Evolutionary conservation across 176 grass and related monocot species (phyloP).

Genomic region (Avena atlantica): DNA sequence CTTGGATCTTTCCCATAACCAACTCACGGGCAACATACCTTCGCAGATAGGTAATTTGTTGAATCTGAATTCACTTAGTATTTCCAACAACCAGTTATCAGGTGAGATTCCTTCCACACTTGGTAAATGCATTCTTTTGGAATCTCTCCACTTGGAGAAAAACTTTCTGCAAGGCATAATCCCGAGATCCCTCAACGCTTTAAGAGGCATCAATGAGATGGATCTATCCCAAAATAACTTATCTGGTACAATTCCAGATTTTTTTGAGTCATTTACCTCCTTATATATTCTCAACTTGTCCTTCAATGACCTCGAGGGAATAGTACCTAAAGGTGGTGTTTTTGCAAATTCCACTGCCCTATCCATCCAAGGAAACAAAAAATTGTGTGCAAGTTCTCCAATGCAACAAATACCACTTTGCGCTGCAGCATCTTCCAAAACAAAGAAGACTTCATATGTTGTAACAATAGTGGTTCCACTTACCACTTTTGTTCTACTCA

Average conservation of each 20-base stretch:
- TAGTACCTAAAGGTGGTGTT: background rate
- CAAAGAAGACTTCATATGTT: background rate
- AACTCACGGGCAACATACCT: background rate
- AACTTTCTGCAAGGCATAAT: background rate
- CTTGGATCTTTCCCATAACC: slow-evolving; percentile 5
- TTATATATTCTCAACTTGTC: background rate
- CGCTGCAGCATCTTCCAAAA: background rate
- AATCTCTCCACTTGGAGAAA: background rate
- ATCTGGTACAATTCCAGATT: background rate
- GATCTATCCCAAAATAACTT: slow-evolving; percentile 4
- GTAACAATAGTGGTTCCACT: background rate
- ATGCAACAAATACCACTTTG: background rate
- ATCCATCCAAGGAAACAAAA: slow-evolving; percentile 12
- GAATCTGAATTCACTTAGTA: background rate
- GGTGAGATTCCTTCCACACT: background rate
- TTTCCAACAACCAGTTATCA: slow-evolving; percentile 2
- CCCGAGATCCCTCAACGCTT: background rate
- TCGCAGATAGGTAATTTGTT: background rate
- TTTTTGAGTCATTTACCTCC: background rate
- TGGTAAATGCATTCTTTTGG: background rate
- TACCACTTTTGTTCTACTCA: background rate
- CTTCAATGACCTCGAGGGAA: background rate
- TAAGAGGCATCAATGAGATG: background rate
- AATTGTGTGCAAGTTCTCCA: slow-evolving; percentile 4
- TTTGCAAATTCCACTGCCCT: background rate